Evolutionary conservation across 2,329 filamentous ascomycete species (phyloP).

Genomic region (Zarea fungicola): DNA sequence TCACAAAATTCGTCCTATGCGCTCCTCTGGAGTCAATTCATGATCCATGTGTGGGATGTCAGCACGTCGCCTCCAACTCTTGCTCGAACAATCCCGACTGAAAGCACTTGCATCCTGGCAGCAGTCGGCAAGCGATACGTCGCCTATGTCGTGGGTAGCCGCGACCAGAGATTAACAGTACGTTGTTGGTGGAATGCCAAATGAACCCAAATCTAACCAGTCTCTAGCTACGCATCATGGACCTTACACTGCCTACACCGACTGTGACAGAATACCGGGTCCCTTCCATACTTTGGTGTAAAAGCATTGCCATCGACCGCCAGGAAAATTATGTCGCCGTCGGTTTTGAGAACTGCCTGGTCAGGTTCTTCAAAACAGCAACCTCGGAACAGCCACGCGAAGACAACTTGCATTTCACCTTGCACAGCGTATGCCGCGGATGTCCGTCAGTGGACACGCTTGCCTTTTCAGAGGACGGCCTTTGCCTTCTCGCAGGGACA

Average conservation of each 20-base stretch:
- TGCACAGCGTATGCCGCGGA: slow-evolving; percentile 29
- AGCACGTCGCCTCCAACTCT: slow-evolving; percentile 30
- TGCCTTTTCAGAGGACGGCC: slow-evolving; percentile 35
- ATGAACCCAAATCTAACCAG: background rate
- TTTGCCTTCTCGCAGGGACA: slow-evolving; percentile 34
- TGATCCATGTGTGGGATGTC: slow-evolving; percentile 35
- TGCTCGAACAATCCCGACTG: slow-evolving; percentile 27
- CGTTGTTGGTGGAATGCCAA: slow-evolving; percentile 8
- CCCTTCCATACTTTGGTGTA: slow-evolving; percentile 33
- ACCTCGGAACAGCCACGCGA: slow-evolving; percentile 30
- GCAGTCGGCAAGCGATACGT: slow-evolving; percentile 31
- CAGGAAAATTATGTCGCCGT: slow-evolving; percentile 35
- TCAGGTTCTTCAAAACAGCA: slow-evolving; percentile 35
- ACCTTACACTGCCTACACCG: slow-evolving; percentile 27
- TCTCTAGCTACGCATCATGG: slow-evolving; percentile 33
- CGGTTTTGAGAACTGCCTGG: slow-evolving; percentile 34
- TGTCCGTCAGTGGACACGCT: slow-evolving; percentile 36
- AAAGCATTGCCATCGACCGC: slow-evolving; percentile 33
- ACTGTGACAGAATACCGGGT: slow-evolving; percentile 34
- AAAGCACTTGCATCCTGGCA: slow-evolving; percentile 34
- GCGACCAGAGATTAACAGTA: slow-evolving; percentile 37
- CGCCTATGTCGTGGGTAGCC: slow-evolving; percentile 35
- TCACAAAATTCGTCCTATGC: slow-evolving; percentile 34
- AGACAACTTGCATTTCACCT: slow-evolving; percentile 29
- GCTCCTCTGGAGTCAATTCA: slow-evolving; percentile 34